Evolutionary conservation across 352 stramenopile genomes (phyloP), one percentile per base, ranked within the genome.

Genomic region (Pythium apleroticum): DNA sequence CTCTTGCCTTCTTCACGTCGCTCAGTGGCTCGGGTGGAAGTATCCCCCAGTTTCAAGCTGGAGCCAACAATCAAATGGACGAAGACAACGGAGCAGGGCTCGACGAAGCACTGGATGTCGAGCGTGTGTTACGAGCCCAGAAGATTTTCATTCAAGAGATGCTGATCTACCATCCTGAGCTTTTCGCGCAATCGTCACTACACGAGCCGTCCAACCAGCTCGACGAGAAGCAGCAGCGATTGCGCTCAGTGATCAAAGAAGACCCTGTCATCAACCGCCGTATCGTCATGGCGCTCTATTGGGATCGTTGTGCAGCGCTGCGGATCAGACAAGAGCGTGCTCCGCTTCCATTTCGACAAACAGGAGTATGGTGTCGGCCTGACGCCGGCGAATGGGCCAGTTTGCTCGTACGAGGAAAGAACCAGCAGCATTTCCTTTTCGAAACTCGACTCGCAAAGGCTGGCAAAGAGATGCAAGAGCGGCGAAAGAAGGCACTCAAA

Each of bases 241-340:
- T 22, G 19, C 58, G 28, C 15, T 4, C 19, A 2, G 19, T 45
- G 30, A 22, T 39, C 25, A 55, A 61, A 19, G 37, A 24, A 5
- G 54, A 58, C 27, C 35, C 54, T 48, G 45, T 20, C 12, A 60
- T 28, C 9, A 45, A 35, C 3, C 31, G 33, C 0, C 73, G 83
- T 11, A 28, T 86, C 0, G 74, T 94, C 4, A 71, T 90, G 57
- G 76, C 86, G 8, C 58, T 94, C n/a, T 94, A 94, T 52, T 94
- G 86, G 86, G 86, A 94, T 57, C 81, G 84, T 25, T 94, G 86
- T 58, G 81, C 83, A 7, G 86, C 86, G 1, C 48, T 94, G 0
- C 74, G 76, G 15, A 90, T 92, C 41, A 30, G 69, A 33, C 86
- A 94, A 58, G 57, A 76, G 15, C 72, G 86, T 24, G 43, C 60